phyloP scores from a whole-genome alignment of 192 early-diverging fungal species.

The Podila minutissima region DNA sequence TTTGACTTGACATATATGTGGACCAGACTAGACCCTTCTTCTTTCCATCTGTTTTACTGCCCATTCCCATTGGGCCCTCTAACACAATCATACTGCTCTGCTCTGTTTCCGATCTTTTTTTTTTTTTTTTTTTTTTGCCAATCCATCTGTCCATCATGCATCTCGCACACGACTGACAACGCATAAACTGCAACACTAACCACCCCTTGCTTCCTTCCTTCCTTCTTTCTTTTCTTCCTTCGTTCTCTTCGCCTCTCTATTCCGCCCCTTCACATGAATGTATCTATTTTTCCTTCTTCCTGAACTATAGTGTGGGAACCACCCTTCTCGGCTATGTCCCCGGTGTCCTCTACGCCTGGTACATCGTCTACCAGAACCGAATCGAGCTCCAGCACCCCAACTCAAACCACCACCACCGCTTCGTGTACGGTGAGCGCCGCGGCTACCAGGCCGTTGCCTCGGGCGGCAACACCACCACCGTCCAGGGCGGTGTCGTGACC shows the following conservation, averaged over 20 bases:
- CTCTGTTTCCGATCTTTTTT: too few relatives aligned
- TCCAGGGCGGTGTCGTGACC: neutral
- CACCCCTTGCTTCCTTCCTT: too few relatives aligned
- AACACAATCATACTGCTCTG: too few relatives aligned
- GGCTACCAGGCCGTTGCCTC: slow-evolving; percentile 4
- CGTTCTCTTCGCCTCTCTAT: neutral
- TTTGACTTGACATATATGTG: too few relatives aligned
- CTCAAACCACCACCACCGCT: neutral
- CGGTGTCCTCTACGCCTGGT: slow-evolving; percentile 39
- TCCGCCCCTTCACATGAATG: neutral
- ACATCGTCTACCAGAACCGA: slow-evolving; percentile 37
- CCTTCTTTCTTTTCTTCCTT: too few relatives aligned
- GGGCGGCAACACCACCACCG: slow-evolving; percentile 6
- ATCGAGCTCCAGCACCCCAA: slow-evolving; percentile 11
- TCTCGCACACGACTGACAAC: too few relatives aligned
- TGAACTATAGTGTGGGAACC: slow-evolving; percentile 8
- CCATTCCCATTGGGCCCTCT: too few relatives aligned
- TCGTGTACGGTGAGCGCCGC: slow-evolving; percentile 1
- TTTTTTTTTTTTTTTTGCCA: too few relatives aligned
- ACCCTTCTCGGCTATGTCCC: slow-evolving; percentile 37
- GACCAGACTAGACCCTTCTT: too few relatives aligned
- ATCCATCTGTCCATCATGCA: too few relatives aligned
- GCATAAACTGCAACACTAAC: too few relatives aligned
- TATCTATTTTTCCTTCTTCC: neutral
- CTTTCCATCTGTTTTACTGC: too few relatives aligned